phyloP scores from a whole-genome alignment of 2,329 filamentous ascomycete species.

The Penicillium sp. region DNA sequence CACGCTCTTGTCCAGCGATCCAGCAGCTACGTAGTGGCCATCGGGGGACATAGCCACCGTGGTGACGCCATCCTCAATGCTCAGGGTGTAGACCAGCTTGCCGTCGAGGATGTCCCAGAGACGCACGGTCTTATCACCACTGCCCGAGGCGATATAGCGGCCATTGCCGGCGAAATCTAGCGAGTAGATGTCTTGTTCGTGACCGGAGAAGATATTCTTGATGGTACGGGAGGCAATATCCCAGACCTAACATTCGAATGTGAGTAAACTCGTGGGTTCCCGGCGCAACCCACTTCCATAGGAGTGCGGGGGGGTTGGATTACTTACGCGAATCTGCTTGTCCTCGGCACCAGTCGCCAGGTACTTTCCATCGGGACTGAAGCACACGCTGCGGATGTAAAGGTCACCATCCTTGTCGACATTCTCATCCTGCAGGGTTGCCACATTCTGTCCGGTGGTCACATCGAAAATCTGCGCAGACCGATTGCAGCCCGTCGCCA shows the following conservation, averaged over 20 bases:
- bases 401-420: slow-evolving; percentile 87
- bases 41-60: slow-evolving; percentile 97
- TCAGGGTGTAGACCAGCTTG: slow-evolving; percentile 77
- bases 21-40: slow-evolving; percentile 89
- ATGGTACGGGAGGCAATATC: slow-evolving; percentile 83
- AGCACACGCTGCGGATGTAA: slow-evolving; percentile 97
- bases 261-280: slow-evolving; percentile 3
- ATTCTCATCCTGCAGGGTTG: slow-evolving; percentile 83
- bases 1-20: slow-evolving; percentile 95
- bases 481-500: slow-evolving; percentile 94
- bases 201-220: slow-evolving; percentile 89
- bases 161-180: slow-evolving; percentile 93
- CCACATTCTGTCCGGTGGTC: slow-evolving; percentile 79
- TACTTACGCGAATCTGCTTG: slow-evolving; percentile 85
- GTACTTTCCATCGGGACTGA: slow-evolving; percentile 92
- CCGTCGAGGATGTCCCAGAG: slow-evolving; percentile 93
- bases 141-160: slow-evolving; percentile 90
- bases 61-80: slow-evolving; percentile 95
- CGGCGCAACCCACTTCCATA: no score
- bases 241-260: slow-evolving; percentile 69
- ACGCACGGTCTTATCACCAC: slow-evolving; percentile 89
- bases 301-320: background rate
- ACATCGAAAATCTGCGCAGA: slow-evolving; percentile 99
- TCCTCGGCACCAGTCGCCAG: slow-evolving; percentile 96
- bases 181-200: slow-evolving; percentile 98